Evolutionary conservation across 169 alveolate genomes (phyloP).

Genomic region (Theileria luwenshuni): DNA sequence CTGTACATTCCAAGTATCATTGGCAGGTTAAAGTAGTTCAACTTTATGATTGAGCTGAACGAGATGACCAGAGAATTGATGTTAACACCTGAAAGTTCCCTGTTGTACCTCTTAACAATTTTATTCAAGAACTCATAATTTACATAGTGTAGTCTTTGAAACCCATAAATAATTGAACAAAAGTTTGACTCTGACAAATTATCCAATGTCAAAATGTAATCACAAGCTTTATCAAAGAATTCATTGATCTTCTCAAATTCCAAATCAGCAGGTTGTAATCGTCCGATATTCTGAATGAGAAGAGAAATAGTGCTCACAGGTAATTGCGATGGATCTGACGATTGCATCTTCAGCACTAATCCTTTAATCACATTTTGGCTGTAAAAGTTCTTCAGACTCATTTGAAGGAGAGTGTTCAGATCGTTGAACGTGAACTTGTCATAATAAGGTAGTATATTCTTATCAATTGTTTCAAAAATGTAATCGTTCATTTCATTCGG

Average conservation of each 20-base stretch:
- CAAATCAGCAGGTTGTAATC: conserved; percentile 42
- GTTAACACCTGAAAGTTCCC: conserved; percentile 37
- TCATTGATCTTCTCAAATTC: background rate
- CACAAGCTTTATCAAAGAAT: conserved; percentile 37
- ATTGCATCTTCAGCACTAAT: conserved; percentile 30
- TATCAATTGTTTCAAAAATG: conserved; percentile 44
- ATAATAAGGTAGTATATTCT: conserved; percentile 5
- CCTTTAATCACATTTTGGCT: conserved; percentile 63
- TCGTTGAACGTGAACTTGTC: conserved; percentile 22
- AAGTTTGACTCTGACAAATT: conserved; percentile 32
- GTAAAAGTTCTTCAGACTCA: conserved; percentile 33
- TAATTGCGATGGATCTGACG: conserved; percentile 21
- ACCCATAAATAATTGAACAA: conserved; percentile 50
- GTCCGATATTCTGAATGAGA: conserved; percentile 49
- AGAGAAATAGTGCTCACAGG: conserved; percentile 37
- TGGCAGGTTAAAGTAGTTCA: conserved; percentile 37
- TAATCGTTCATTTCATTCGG: conserved; percentile 40
- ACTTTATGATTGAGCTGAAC: conserved; percentile 39
- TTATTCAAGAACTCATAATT: conserved; percentile 33
- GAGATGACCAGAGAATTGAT: conserved; percentile 56
- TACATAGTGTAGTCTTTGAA: conserved; percentile 54
- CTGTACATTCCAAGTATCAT: conserved; percentile 45
- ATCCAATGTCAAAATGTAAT: conserved; percentile 20
- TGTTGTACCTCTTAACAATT: conserved; percentile 40
- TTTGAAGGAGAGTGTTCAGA: conserved; percentile 43